phyloP scores from a whole-genome alignment of 1,284 basidiomycete genomes.

The Lignosus rhinocerotis region DNA sequence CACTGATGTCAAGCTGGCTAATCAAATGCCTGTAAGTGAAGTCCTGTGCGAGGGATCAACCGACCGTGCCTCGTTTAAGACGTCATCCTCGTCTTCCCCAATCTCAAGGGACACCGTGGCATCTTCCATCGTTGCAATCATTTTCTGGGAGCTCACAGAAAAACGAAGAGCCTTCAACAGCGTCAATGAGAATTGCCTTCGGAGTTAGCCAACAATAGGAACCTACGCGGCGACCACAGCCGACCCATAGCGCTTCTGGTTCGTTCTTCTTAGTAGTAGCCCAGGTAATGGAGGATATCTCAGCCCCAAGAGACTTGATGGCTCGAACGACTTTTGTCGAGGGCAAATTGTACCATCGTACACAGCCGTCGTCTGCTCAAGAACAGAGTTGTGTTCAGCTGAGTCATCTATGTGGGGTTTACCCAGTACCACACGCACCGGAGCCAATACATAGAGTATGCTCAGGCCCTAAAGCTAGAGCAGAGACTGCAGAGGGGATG shows the following conservation, averaged over 20 bases:
- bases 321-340: constrained; percentile 64
- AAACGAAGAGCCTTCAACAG: constrained; percentile 28
- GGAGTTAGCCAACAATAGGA: not conserved
- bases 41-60: not conserved
- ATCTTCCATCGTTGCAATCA: constrained; percentile 41
- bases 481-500: constrained; percentile 25
- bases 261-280: constrained; percentile 40
- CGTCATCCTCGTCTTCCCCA: constrained; percentile 55
- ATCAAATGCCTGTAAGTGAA: constrained; percentile 29
- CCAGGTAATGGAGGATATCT: constrained; percentile 62
- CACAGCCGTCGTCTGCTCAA: constrained; percentile 63
- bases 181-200: too few species aligned
- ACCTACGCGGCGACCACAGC: constrained; percentile 56
- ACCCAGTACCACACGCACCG: constrained; percentile 17
- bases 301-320: constrained; percentile 53
- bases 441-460: constrained; percentile 27
- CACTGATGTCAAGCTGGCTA: constrained; percentile 62
- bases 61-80: constrained; percentile 62
- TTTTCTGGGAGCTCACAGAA: constrained; percentile 20
- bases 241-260: constrained; percentile 56
- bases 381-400: not conserved
- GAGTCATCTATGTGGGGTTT: not conserved
- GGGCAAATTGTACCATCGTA: constrained; percentile 65
- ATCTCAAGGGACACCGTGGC: constrained; percentile 45
- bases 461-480: constrained; percentile 19